Evolutionary conservation across 805 yeast species (phyloP), one percentile per base, ranked within the genome.

Genomic region (Ogataea minuta): DNA sequence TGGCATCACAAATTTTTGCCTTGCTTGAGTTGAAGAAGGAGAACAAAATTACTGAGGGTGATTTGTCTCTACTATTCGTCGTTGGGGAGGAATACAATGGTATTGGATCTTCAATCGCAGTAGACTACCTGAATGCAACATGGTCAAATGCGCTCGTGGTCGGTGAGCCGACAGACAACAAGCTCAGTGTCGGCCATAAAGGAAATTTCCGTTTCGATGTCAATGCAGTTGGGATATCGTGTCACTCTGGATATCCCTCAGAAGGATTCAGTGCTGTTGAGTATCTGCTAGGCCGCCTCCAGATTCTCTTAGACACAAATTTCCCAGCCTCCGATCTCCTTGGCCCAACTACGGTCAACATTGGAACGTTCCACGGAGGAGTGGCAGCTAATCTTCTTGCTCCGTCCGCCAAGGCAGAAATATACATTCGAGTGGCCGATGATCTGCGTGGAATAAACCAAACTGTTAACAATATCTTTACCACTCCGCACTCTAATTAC

Each of bases 81-180:
- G 80, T 79, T 8, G 83, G 82, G 4, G 85, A 79, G 55, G 86
- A 79, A 52, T 62, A 63, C n/a, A 67, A 66, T 33, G 85, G 84
- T 12, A 52, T 57, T 15, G 86, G 86, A 4, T 78, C 79, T 79
- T 50, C 37, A 20, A 43, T 49, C 13, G 82, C 74, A 4, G 53
- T 63, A 41, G 54, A 58, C 2, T 38, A 53, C 2, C 53, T 73
- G 32, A 67, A 66, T 16, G 67, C 65, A 4, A 23, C 28, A 6
- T 48, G 60, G 12, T 78, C 81, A 79, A 74, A 74, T 16, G 50
- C 72, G 15, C 84, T 69, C 8, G 68, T 80, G 25, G 80, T 80
- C 59, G 85, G 85, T 10, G 86, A 79, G 53, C 86, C 86, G 6
- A 79, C 86, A 1, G 84, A 78, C 46, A 60, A 70, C 53, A 76